Conservation (phyloP, 176 grass and related monocot genomes). For the Carex littledalei region DNA sequence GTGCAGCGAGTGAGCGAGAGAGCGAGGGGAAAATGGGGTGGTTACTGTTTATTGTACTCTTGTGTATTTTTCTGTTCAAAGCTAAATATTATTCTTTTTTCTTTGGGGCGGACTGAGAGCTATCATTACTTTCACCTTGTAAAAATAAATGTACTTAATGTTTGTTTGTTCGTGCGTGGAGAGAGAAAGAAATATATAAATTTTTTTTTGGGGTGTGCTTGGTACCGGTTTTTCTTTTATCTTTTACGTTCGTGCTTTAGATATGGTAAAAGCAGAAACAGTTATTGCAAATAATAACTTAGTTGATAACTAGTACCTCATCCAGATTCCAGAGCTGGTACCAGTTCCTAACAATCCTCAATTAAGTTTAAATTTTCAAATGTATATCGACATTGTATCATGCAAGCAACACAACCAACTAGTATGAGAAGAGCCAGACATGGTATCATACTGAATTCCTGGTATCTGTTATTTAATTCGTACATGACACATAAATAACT, state of each 20-base stretch:
- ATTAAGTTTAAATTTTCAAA: too few species aligned
- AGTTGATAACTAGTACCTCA: too few species aligned
- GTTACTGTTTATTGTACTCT: constrained; percentile 4
- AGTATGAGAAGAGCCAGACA: too few species aligned
- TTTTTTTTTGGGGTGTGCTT: not conserved
- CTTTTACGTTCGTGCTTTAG: not conserved
- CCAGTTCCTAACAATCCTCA: too few species aligned
- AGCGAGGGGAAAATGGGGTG: not conserved
- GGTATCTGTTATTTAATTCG: too few species aligned
- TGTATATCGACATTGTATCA: too few species aligned
- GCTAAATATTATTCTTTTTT: constrained; percentile 1
- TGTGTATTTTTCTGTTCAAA: not conserved
- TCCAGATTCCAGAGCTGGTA: too few species aligned
- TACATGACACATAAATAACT: too few species aligned
- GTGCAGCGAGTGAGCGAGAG: not conserved
- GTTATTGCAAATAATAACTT: too few species aligned
- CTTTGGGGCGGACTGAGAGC: not conserved
- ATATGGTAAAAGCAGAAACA: too few species aligned
- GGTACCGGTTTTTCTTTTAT: not conserved
- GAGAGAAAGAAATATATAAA: not conserved
- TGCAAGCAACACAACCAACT: too few species aligned
- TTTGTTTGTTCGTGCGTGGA: not conserved
- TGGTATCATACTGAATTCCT: too few species aligned
- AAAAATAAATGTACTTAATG: not conserved
- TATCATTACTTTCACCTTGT: constrained; percentile 4